Evolutionary conservation across 306 rosid genomes (phyloP).

Genomic region (Cucurbita argyrosperma): DNA sequence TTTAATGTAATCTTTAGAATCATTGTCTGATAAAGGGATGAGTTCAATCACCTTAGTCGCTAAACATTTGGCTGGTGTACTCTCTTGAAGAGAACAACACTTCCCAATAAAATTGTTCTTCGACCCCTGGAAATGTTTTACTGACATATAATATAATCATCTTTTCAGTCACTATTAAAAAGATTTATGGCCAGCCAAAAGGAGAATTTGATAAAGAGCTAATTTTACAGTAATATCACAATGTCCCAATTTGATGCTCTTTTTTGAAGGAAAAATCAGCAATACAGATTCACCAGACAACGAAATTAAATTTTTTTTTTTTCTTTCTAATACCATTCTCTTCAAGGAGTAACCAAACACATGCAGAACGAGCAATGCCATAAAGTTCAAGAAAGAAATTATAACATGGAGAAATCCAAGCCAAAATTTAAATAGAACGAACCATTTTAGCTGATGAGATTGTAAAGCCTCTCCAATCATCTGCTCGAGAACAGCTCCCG

Average conservation of each 20-base stretch:
- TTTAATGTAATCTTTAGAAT: constrained; percentile 11
- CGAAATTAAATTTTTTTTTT: no score
- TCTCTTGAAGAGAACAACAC: constrained; percentile 15
- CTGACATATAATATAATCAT: constrained; percentile 25
- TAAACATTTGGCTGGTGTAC: constrained; percentile 16
- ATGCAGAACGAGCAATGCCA: neutral
- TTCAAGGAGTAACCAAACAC: neutral
- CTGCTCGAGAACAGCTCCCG: constrained; percentile 54
- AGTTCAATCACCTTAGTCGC: constrained; percentile 26
- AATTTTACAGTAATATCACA: neutral
- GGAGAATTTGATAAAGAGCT: neutral
- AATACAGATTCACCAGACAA: neutral
- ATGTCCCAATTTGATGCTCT: neutral
- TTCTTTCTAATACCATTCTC: no score
- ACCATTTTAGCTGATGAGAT: constrained; percentile 50
- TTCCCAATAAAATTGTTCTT: constrained; percentile 6
- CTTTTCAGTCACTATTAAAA: neutral
- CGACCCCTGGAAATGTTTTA: constrained; percentile 18
- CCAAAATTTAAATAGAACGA: constrained; percentile 9
- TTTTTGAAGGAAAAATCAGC: neutral
- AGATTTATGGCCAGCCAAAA: neutral
- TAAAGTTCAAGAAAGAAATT: neutral
- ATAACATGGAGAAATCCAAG: constrained; percentile 1
- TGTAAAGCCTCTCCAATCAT: constrained; percentile 54
- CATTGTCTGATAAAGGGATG: constrained; percentile 35